A percentile compares a stretch with the other conserved stretches of the same genome.
Conservation (phyloP, 805 yeast species). For the Naumovozyma castellii region DNA sequence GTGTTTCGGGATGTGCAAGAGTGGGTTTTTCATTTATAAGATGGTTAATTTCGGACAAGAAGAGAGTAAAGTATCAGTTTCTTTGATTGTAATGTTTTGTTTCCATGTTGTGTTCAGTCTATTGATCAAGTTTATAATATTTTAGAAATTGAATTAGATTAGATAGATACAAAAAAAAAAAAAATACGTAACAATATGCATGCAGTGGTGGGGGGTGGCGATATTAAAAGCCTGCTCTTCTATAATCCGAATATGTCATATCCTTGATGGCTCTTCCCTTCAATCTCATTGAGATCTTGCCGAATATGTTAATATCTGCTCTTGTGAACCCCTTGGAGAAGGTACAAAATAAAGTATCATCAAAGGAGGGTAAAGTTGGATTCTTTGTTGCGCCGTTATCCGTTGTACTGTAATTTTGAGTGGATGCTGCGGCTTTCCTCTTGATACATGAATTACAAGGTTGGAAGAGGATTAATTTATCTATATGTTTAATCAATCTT, state of each 20-base stretch:
- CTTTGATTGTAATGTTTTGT: no score
- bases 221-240: conserved; percentile 14
- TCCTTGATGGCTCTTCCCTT: conserved; percentile 11
- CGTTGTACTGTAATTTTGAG: neutral
- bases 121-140: no score
- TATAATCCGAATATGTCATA: conserved; percentile 14
- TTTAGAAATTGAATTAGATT: no score
- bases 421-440: conserved; percentile 4
- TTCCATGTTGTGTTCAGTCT: no score
- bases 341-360: conserved; percentile 30
- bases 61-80: no score
- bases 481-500: conserved; percentile 22
- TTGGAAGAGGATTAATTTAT: conserved; percentile 38
- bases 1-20: no score
- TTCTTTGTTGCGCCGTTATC: no score
- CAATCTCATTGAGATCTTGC: conserved; percentile 11
- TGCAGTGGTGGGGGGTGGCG: no score
- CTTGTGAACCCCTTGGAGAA: conserved; percentile 49
- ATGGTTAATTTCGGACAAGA: no score
- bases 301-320: conserved; percentile 19
- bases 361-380: neutral
- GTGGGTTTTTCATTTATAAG: no score
- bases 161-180: no score
- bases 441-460: conserved; percentile 46
- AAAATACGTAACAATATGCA: no score